These are phyloP conservation scores for Phytophthora palmivora DNA, from an alignment of 352 stramenopile genomes.

Conservation along the genomic window DNA sequence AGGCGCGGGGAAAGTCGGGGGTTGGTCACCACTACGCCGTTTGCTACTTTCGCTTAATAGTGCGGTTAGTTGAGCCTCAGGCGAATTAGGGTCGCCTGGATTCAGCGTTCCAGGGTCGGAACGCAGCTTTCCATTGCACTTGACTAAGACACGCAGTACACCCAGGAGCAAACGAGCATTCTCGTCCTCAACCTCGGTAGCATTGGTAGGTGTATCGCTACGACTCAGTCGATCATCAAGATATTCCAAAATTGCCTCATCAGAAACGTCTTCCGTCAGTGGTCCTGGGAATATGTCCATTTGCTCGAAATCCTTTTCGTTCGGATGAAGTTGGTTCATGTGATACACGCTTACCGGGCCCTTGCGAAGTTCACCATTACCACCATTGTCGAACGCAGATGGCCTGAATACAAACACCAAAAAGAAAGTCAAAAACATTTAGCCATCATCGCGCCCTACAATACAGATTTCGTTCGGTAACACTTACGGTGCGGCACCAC, in stretches of 20 bases:
- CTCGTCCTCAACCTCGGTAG: slow-evolving; percentile 46
- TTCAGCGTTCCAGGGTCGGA: slow-evolving; percentile 48
- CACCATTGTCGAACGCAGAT: slow-evolving; percentile 58
- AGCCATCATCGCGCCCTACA: background rate
- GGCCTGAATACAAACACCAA: slow-evolving; percentile 39
- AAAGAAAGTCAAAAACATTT: slow-evolving; percentile 18
- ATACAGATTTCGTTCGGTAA: background rate
- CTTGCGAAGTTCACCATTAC: slow-evolving; percentile 76
- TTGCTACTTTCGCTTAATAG: slow-evolving; percentile 76
- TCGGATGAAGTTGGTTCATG: slow-evolving; percentile 84
- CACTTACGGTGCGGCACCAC: slow-evolving; percentile 55
- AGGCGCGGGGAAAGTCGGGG: slow-evolving; percentile 51
- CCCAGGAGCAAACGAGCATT: slow-evolving; percentile 76
- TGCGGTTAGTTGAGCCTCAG: slow-evolving; percentile 70
- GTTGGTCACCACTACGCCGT: slow-evolving; percentile 60
- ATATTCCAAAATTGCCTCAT: slow-evolving; percentile 74
- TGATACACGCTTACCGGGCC: slow-evolving; percentile 81
- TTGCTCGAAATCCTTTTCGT: slow-evolving; percentile 69
- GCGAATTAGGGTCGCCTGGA: slow-evolving; percentile 62
- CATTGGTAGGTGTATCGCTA: slow-evolving; percentile 24
- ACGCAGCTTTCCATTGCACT: slow-evolving; percentile 81
- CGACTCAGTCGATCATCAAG: slow-evolving; percentile 65
- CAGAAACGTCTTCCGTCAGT: slow-evolving; percentile 63
- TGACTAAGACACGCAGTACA: slow-evolving; percentile 76
- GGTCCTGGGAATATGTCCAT: slow-evolving; percentile 83